A percentile compares a stretch with the other conserved stretches of the same genome.
phyloP scores from a whole-genome alignment of 2,329 filamentous ascomycete species.

The Ophiostoma piceae region DNA sequence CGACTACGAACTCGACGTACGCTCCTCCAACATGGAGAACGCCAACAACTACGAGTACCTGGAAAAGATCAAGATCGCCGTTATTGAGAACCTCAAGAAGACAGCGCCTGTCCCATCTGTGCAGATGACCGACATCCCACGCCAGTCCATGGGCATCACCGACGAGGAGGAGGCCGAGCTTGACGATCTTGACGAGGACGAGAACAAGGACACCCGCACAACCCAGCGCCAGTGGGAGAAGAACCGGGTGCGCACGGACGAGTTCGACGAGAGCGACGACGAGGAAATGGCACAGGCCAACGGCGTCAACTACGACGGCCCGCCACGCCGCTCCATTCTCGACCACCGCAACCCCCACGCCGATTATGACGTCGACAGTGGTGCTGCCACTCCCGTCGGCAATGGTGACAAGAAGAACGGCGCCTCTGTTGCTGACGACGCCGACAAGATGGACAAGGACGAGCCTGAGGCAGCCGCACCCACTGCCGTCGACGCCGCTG shows the following conservation, averaged over 20 bases:
- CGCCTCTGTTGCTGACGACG: background rate
- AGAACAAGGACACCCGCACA: slow-evolving; percentile 76
- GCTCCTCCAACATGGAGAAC: slow-evolving; percentile 84
- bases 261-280: slow-evolving; percentile 83
- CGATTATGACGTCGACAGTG: slow-evolving; percentile 30
- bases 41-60: slow-evolving; percentile 80
- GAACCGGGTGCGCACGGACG: slow-evolving; percentile 67
- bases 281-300: slow-evolving; percentile 72
- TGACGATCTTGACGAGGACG: slow-evolving; percentile 72
- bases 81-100: slow-evolving; percentile 82
- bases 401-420: slow-evolving; percentile 10
- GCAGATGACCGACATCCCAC: slow-evolving; percentile 74
- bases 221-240: slow-evolving; percentile 81
- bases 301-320: slow-evolving; percentile 51
- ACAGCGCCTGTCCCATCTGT: slow-evolving; percentile 83
- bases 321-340: slow-evolving; percentile 46
- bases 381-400: background rate
- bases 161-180: slow-evolving; percentile 63
- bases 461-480: slow-evolving; percentile 4
- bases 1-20: slow-evolving; percentile 85
- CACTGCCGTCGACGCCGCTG: background rate
- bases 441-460: slow-evolving; percentile 15
- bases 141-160: slow-evolving; percentile 57
- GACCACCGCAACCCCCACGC: slow-evolving; percentile 46
- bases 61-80: slow-evolving; percentile 71